phyloP scores from a whole-genome alignment of 2,329 filamentous ascomycete species.

The Neonectria magnoliae region DNA sequence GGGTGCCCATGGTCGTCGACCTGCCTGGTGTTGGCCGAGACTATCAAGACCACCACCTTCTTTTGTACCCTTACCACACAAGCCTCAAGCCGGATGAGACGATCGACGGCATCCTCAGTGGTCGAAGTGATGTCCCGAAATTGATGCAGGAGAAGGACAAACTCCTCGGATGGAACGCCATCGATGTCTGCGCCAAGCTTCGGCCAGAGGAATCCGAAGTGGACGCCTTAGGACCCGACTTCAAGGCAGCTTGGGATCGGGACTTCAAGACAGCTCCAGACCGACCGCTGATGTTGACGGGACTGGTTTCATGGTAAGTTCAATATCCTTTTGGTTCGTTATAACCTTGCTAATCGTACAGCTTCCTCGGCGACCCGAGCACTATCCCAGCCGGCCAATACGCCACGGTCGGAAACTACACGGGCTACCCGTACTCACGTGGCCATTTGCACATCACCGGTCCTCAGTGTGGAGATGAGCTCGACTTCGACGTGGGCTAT shows the following conservation, averaged over 20 bases:
- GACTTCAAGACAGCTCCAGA: conserved; percentile 59
- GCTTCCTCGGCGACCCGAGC: conserved; percentile 55
- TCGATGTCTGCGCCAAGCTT: conserved; percentile 66
- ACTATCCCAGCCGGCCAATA: conserved; percentile 57
- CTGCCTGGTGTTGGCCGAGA: conserved; percentile 63
- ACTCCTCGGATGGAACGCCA: conserved; percentile 65
- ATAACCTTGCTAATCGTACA: conserved; percentile 30
- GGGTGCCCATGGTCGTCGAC: conserved; percentile 57
- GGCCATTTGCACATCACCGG: conserved; percentile 69
- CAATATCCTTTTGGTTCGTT: no score
- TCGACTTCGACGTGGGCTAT: conserved; percentile 68
- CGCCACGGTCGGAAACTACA: conserved; percentile 61
- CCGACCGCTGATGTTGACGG: conserved; percentile 60
- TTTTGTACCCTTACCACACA: conserved; percentile 60
- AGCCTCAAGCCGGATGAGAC: conserved; percentile 46
- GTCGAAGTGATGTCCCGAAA: conserved; percentile 55
- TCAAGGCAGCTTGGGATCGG: conserved; percentile 63
- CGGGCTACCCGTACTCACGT: conserved; percentile 59
- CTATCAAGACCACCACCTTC: conserved; percentile 66
- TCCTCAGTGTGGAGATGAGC: conserved; percentile 51
- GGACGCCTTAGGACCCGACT: conserved; percentile 60
- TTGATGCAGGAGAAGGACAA: conserved; percentile 59
- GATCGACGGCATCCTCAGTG: conserved; percentile 62
- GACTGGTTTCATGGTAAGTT: conserved; percentile 41
- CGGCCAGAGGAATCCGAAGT: conserved; percentile 64